A percentile compares a stretch with the other conserved stretches of the same genome.
Conservation (phyloP, 805 yeast species). For the Jamesozyma jinghongensis region DNA sequence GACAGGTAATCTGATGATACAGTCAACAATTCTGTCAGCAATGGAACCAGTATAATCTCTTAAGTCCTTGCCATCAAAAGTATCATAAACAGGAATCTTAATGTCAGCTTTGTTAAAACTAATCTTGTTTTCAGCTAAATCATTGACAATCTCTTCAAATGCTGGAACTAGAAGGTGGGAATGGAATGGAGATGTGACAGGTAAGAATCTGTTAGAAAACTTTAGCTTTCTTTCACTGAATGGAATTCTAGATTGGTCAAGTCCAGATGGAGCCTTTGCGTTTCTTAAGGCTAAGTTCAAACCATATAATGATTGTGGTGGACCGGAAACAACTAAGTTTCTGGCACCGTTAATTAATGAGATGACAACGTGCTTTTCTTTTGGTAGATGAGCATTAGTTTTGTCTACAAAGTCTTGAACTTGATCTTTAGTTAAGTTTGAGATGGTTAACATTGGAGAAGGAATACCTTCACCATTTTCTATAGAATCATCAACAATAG, state of each 20-base stretch:
- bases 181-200: constrained; percentile 95
- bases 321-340: constrained; percentile 92
- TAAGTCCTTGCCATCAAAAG: constrained; percentile 75
- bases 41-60: constrained; percentile 47
- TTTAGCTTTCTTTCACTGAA: constrained; percentile 87
- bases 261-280: constrained; percentile 88
- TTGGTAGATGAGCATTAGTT: constrained; percentile 90
- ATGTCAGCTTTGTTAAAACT: constrained; percentile 48
- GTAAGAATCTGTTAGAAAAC: constrained; percentile 88
- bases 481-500: constrained; percentile 82
- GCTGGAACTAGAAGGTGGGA: constrained; percentile 76
- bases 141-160: constrained; percentile 53
- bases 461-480: constrained; percentile 95
- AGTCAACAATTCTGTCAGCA: constrained; percentile 61
- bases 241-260: constrained; percentile 93
- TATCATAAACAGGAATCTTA: constrained; percentile 83
- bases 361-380: constrained; percentile 80
- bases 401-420: constrained; percentile 70
- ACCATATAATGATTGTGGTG: constrained; percentile 96
- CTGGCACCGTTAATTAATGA: constrained; percentile 94
- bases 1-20: constrained; percentile 83
- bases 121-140: constrained; percentile 50
- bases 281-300: constrained; percentile 84
- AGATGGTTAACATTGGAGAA: constrained; percentile 92
- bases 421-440: constrained; percentile 75